phyloP scores from a whole-genome alignment of 1,284 basidiomycete species.

The Microbotryum lychnidis-dioicae region DNA sequence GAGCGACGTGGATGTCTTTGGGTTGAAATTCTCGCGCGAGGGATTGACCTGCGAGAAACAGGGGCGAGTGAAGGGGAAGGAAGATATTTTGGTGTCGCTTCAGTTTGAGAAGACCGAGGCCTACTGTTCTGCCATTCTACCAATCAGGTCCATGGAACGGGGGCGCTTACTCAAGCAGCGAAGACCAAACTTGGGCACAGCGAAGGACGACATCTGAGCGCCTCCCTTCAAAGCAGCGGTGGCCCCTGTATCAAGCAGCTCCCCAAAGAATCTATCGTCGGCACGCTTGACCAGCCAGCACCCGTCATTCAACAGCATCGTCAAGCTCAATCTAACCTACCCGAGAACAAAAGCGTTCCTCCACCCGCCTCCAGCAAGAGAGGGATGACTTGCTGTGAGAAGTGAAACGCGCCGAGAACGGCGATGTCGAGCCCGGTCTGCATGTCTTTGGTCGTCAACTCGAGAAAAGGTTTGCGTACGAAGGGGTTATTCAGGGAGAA shows the following conservation, averaged over 20 bases:
- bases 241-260: neutral
- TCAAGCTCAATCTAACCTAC: neutral
- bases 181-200: slow-evolving; percentile 25
- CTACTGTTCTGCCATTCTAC: too few species aligned
- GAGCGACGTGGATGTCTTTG: slow-evolving; percentile 43
- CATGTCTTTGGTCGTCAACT: slow-evolving; percentile 13
- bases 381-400: slow-evolving; percentile 21
- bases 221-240: slow-evolving; percentile 7
- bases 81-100: neutral
- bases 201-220: slow-evolving; percentile 18
- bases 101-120: too few species aligned
- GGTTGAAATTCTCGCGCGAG: slow-evolving; percentile 42
- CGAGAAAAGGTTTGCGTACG: slow-evolving; percentile 23
- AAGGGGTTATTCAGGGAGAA: slow-evolving; percentile 27
- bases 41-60: slow-evolving; percentile 7
- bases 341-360: slow-evolving; percentile 18
- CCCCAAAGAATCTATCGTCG: too few species aligned
- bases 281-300: too few species aligned
- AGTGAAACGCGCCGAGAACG: slow-evolving; percentile 26
- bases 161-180: slow-evolving; percentile 13
- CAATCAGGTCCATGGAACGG: too few species aligned
- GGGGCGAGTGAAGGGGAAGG: neutral
- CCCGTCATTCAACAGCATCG: too few species aligned
- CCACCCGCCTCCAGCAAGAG: slow-evolving; percentile 15
- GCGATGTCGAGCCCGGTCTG: slow-evolving; percentile 16